These are phyloP conservation scores for Pseudonitzschia delicatissima DNA, from an alignment of 108 stramenopile genomes.

Conservation along the genomic window DNA sequence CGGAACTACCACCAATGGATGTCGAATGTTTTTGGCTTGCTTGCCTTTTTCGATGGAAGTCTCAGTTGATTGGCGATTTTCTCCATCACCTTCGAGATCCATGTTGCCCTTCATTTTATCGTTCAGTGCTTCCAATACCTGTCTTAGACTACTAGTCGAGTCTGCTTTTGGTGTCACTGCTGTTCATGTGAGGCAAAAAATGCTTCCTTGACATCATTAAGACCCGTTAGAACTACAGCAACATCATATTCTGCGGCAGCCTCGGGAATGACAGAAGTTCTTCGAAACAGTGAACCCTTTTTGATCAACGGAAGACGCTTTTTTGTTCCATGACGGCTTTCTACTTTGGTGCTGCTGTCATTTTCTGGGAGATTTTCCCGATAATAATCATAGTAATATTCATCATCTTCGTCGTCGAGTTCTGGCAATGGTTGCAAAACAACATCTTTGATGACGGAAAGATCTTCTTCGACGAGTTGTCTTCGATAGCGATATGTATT, in stretches of 20 bases:
- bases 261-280: constrained; percentile 31
- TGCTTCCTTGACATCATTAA: constrained; percentile 66
- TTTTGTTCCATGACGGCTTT: background rate
- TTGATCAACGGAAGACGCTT: constrained; percentile 14
- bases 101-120: constrained; percentile 21
- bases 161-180: background rate
- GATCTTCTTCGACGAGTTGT: constrained; percentile 25
- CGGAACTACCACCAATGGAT: constrained; percentile 59
- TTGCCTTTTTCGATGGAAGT: background rate
- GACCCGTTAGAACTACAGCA: constrained; percentile 60
- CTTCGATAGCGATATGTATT: constrained; percentile 3
- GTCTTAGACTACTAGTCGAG: constrained; percentile 15
- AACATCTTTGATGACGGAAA: constrained; percentile 27
- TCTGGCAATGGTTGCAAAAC: constrained; percentile 1
- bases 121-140: constrained; percentile 32
- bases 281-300: constrained; percentile 26
- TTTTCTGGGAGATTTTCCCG: background rate
- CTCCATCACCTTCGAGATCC: constrained; percentile 8
- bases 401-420: constrained; percentile 15
- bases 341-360: background rate
- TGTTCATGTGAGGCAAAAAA: constrained; percentile 52
- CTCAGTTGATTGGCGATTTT: background rate
- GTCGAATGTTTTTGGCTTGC: background rate
- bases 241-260: constrained; percentile 48
- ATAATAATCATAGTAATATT: constrained; percentile 10